These are phyloP conservation scores for Ilyonectria sp. DNA, from an alignment of 2,329 filamentous ascomycete genomes.

Conservation along the genomic window DNA sequence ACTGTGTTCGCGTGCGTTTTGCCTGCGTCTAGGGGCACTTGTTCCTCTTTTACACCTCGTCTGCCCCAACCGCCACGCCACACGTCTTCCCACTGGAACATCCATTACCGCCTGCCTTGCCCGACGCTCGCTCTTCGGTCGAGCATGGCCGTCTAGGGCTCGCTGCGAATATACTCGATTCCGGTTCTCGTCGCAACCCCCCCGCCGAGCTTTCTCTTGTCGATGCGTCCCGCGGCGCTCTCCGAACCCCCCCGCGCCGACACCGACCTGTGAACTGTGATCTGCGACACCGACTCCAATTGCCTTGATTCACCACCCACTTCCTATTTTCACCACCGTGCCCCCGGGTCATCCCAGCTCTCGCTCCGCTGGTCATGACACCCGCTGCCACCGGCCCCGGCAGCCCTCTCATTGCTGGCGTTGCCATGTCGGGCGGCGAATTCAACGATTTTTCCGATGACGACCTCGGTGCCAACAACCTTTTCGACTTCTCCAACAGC, in stretches of 20 bases:
- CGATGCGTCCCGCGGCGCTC: slow-evolving; percentile 40
- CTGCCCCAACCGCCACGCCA: slow-evolving; percentile 42
- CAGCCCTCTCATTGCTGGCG: slow-evolving; percentile 58
- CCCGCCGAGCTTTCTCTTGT: slow-evolving; percentile 27
- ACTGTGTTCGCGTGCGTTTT: slow-evolving; percentile 41
- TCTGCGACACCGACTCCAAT: slow-evolving; percentile 45
- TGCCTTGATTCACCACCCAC: slow-evolving; percentile 33
- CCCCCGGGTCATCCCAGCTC: slow-evolving; percentile 40
- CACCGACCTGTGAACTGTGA: slow-evolving; percentile 37
- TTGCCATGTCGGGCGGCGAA: slow-evolving; percentile 55
- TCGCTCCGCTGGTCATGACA: slow-evolving; percentile 54
- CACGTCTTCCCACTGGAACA: slow-evolving; percentile 37
- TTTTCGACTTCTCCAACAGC: slow-evolving; percentile 56
- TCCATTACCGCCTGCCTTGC: slow-evolving; percentile 38
- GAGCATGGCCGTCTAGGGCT: slow-evolving; percentile 30
- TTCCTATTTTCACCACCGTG: slow-evolving; percentile 24
- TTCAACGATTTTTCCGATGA: slow-evolving; percentile 58
- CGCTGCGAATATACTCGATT: slow-evolving; percentile 9
- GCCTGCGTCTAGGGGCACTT: slow-evolving; percentile 45
- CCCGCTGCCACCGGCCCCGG: slow-evolving; percentile 51
- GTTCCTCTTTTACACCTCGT: slow-evolving; percentile 42
- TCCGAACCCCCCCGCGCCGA: slow-evolving; percentile 37
- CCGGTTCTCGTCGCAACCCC: slow-evolving; percentile 6
- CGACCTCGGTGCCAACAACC: slow-evolving; percentile 51
- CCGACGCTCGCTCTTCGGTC: slow-evolving; percentile 32